Percentiles rank a stretch among this genome's conserved stretches.
Evolutionary conservation across 1,139 yeast genomes (phyloP).

Genomic region (Pichia sp.): DNA sequence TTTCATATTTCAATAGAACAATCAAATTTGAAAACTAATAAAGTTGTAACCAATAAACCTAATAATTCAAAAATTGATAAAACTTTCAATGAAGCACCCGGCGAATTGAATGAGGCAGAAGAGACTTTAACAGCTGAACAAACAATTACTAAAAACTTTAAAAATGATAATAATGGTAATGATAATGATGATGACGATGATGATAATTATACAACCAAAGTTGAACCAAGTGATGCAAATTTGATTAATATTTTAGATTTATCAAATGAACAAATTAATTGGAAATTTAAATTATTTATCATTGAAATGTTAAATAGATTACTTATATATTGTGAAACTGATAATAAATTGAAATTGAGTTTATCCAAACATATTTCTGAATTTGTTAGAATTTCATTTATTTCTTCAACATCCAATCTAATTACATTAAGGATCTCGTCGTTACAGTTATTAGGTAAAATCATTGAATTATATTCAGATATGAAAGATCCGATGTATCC

Average conservation of each 20-base stretch:
- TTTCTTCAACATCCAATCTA: conserved; percentile 74
- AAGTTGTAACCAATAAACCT: neutral
- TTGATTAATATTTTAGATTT: conserved; percentile 28
- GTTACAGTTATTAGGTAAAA: conserved; percentile 56
- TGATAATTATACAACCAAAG: neutral
- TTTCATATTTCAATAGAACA: conserved; percentile 17
- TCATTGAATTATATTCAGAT: conserved; percentile 41
- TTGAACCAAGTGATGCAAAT: conserved; percentile 1
- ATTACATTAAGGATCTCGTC: conserved; percentile 60
- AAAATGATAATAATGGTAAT: conserved; percentile 26
- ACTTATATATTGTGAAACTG: conserved; percentile 38
- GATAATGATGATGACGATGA: conserved; percentile 18
- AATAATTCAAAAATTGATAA: neutral
- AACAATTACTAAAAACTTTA: neutral
- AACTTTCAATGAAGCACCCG: conserved; percentile 2
- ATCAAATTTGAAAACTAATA: neutral
- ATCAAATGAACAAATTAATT: conserved; percentile 57
- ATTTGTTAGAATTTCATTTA: conserved; percentile 72
- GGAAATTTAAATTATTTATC: conserved; percentile 64
- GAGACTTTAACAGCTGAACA: conserved; percentile 22
- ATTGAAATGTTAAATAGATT: conserved; percentile 52
- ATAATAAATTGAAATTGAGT: conserved; percentile 35
- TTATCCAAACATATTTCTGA: conserved; percentile 57
- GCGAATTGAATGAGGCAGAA: conserved; percentile 22
- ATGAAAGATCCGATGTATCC: conserved; percentile 71